Conservation (phyloP, 2,329 filamentous ascomycete species). For the Penicillium thymicola region DNA sequence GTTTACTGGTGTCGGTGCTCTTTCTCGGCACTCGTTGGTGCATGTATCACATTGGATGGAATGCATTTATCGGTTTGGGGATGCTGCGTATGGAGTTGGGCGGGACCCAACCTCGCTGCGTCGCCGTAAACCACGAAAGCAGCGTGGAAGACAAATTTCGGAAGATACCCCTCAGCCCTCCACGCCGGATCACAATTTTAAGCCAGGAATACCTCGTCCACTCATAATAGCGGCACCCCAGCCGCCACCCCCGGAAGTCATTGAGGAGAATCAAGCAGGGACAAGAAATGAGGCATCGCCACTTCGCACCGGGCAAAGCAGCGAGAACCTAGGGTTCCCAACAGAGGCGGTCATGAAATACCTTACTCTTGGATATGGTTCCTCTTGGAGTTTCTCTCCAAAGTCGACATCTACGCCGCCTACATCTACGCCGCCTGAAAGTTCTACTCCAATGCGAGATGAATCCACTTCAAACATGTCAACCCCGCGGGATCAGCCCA, state of each 20-base stretch:
- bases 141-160: conserved; percentile 20
- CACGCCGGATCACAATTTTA: conserved; percentile 25
- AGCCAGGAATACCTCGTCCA: conserved; percentile 45
- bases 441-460: conserved; percentile 26
- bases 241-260: conserved; percentile 15
- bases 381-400: conserved; percentile 44
- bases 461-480: conserved; percentile 2
- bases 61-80: conserved; percentile 78
- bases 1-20: conserved; percentile 73
- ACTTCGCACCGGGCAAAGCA: conserved; percentile 18
- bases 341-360: conserved; percentile 50
- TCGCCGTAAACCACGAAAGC: conserved; percentile 41
- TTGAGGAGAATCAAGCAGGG: conserved; percentile 11
- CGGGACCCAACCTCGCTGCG: conserved; percentile 71
- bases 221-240: conserved; percentile 32
- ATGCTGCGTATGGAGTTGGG: conserved; percentile 77
- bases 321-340: conserved; percentile 33
- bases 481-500: background rate
- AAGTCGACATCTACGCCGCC: conserved; percentile 27
- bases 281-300: conserved; percentile 18
- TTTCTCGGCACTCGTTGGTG: conserved; percentile 68
- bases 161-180: conserved; percentile 15
- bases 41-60: conserved; percentile 83
- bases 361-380: conserved; percentile 50
- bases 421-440: conserved; percentile 23